Base-by-base conservation (phyloP, 208 protist species). In the Leishmania lainsoni region DNA sequence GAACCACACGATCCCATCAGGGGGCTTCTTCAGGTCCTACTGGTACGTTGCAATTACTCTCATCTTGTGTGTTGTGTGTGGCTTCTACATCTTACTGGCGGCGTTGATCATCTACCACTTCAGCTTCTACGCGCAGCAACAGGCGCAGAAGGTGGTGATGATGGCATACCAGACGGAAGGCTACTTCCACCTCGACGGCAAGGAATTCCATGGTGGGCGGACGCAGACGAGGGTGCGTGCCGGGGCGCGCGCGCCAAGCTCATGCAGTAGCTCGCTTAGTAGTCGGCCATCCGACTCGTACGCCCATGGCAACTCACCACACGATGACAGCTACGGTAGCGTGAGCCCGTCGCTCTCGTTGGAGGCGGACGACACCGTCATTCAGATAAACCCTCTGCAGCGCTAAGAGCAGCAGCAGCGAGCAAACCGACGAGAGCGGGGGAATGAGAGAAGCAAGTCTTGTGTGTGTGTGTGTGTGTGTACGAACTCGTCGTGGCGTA, bases 81-180 rank as follows among this genome's bases (percentile, higher is more conserved):
- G 51, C 20, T 51, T 77, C 20, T 77, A 77, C 73, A 77, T 66
- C 10, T n/a, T 66, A 17, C 73, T 77, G 54, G 73, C 73, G 8
- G 1, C 51, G 35, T 48, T 12, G n/a, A n/a, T 65, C 20, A 17
- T 66, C 35, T 1, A 61, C 29, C n/a, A 17, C 32, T 77, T 77
- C 12, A 32, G 66, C 17, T 29, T 77, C 3, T 20, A 66, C n/a
- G 49, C 73, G 20, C 73, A 77, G 52, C 29, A 49, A 29, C 29
- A 66, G 9, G 73, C 73, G 17, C 5, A 68, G 73, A 77, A 77
- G 54, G 73, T 77, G 10, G 56, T 77, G 56, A 32, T 8, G 32
- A 9, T 3, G 14, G 42, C 73, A 2, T 77, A 77, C 8, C 22
- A 3, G 8, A 61, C 39, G n/a, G 42, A 66, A 32, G 73, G 73